A percentile compares a stretch with the other conserved stretches of the same genome.
Conservation (phyloP, 2,329 filamentous ascomycete species). For the Trematosphaeria pertusa region DNA sequence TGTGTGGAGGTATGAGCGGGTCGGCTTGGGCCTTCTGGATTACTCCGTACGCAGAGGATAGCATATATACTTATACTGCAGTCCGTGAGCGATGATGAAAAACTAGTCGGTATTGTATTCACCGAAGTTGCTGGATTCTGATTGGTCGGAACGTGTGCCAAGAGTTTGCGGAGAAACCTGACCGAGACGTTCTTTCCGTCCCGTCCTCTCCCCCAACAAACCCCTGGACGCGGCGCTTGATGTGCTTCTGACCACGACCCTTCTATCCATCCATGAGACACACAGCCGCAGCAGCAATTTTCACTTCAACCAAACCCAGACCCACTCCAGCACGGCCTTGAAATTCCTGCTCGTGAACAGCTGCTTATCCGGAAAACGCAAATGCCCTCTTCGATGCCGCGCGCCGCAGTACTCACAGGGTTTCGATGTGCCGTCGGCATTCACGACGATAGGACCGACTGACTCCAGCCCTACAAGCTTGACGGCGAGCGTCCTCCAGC, state of each 20-base stretch:
- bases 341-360: slow-evolving; percentile 13
- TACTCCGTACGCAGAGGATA: no score
- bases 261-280: not conserved
- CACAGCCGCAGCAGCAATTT: not conserved
- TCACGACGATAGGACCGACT: slow-evolving; percentile 9
- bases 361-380: slow-evolving; percentile 16
- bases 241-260: not conserved
- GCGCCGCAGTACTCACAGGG: slow-evolving; percentile 9
- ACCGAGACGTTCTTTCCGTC: not conserved
- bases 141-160: not conserved
- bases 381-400: slow-evolving; percentile 14
- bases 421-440: slow-evolving; percentile 2
- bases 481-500: slow-evolving; percentile 13
- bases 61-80: not conserved
- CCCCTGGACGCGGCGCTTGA: not conserved
- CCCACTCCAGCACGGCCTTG: slow-evolving; percentile 11
- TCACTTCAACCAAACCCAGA: slow-evolving; percentile 15
- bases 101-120: not conserved
- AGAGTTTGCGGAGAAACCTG: not conserved
- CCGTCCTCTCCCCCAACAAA: no score
- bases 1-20: not conserved
- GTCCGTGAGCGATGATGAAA: not conserved
- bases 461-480: slow-evolving; percentile 9
- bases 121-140: not conserved
- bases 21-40: no score